Evolutionary conservation across 371 early-diverging fungal genomes (phyloP).

Genomic region (Mortierella sp.): DNA sequence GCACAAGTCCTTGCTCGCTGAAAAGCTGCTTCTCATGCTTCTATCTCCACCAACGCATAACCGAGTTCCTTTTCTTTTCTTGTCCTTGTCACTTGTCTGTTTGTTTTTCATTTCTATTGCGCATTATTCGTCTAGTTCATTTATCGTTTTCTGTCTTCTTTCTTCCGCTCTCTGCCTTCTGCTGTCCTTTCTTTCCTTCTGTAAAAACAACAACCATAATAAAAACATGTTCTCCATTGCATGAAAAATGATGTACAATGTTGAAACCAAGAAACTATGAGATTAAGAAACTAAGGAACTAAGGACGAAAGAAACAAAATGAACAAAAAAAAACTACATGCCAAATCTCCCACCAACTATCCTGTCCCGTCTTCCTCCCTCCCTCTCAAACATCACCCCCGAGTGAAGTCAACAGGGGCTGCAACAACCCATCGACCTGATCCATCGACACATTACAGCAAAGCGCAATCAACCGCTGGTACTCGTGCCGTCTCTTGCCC

Average conservation of each 20-base stretch:
- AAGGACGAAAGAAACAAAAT: background rate
- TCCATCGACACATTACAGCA: conserved; percentile 80
- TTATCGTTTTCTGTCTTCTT: background rate
- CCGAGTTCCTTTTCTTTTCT: background rate
- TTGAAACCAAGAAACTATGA: background rate
- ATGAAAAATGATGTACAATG: background rate
- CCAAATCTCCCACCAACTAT: background rate
- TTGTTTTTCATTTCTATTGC: no score
- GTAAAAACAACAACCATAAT: background rate
- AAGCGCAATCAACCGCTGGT: conserved; percentile 80
- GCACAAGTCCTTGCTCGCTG: conserved; percentile 12
- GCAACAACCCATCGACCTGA: conserved; percentile 76
- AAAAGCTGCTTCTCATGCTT: background rate
- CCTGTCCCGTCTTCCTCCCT: background rate
- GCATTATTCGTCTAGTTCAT: background rate
- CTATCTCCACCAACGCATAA: conserved; percentile 10
- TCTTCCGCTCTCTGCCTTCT: background rate
- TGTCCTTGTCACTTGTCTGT: background rate
- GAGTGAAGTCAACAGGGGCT: conserved; percentile 64
- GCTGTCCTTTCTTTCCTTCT: background rate
- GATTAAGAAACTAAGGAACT: background rate
- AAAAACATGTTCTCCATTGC: background rate
- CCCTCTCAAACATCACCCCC: conserved; percentile 16
- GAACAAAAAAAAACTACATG: background rate
- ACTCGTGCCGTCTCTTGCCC: conserved; percentile 58